phyloP scores from a whole-genome alignment of 148 eudicot species.

The Camellia sinensis region DNA sequence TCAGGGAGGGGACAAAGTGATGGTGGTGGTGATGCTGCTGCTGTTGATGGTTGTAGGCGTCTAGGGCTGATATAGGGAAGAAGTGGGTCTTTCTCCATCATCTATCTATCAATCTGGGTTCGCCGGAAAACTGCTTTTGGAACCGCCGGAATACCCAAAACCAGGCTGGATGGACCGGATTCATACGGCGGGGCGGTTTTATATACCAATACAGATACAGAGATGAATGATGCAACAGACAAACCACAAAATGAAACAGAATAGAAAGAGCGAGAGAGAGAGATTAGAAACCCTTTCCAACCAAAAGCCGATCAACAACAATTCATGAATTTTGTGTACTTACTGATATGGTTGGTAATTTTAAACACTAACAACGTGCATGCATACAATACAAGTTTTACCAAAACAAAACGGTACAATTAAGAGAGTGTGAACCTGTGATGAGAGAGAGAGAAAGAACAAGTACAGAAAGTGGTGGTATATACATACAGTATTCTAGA shows the following conservation, averaged over 20 bases:
- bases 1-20: slow-evolving; percentile 57
- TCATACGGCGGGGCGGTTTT: slow-evolving; percentile 6
- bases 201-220: neutral
- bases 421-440: no score
- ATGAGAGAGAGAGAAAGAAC: no score
- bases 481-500: no score
- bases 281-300: neutral
- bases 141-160: slow-evolving; percentile 11
- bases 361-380: no score
- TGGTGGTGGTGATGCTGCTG: slow-evolving; percentile 36
- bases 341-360: no score
- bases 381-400: no score
- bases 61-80: slow-evolving; percentile 43
- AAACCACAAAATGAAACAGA: neutral
- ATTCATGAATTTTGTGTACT: neutral
- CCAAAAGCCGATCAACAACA: no score
- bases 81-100: slow-evolving; percentile 72
- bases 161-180: neutral
- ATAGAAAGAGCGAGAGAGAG: neutral
- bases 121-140: slow-evolving; percentile 16
- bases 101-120: slow-evolving; percentile 5
- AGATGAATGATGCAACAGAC: neutral
- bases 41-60: slow-evolving; percentile 23
- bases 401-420: no score
- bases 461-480: no score